Evolutionary conservation across 2,329 filamentous ascomycete genomes (phyloP), one percentile per base, ranked within the genome.

Genomic region (Xylariales sp.): DNA sequence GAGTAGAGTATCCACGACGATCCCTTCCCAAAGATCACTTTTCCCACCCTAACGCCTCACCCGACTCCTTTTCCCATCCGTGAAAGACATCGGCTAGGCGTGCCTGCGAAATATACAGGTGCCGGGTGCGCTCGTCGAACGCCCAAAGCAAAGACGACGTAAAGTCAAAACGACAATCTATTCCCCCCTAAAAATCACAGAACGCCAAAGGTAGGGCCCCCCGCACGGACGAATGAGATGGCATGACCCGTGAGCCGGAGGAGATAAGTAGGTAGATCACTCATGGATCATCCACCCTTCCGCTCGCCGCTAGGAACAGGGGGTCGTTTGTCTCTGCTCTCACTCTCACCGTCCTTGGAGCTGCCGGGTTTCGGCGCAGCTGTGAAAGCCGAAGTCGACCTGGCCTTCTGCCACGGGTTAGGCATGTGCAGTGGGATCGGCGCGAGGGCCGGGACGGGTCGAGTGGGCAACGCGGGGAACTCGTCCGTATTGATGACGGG

Each of bases 261-360:
- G 14, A 34, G 0, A 28, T 9, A 36, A 36, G 32, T 14, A 9
- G 50, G 28, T 10, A 23, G 18, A 8, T 3, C 32, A 12, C 12
- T 9, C 6, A 16, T 34, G 2, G 1, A 12, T 62, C 57, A 70
- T 16, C 66, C 66, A 30, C 66, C 69, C 43, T 70, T 70, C 10
- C 69, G 50, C 63, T 69, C 69, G 0, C 49, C 66, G 3, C 43
- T 3, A 18, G 14, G 54, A n/a, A 28, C 12, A 59, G n/a, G 39
- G 8, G 12, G 50, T 3, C 1, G 9, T 18, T 54, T 50, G 28
- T 54, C 53, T 4, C 18, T 43, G 9, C 2, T 61, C 12, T 12
- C 30, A 16, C 62, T 53, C 39, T 56, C 45, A 3, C 1, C 45
- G 8, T 61, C 41, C 12, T 63, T 66, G 10, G 39, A 12, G 14